Conservation (phyloP, 148 eudicot species). For the Vaccinium vitisidaea region DNA sequence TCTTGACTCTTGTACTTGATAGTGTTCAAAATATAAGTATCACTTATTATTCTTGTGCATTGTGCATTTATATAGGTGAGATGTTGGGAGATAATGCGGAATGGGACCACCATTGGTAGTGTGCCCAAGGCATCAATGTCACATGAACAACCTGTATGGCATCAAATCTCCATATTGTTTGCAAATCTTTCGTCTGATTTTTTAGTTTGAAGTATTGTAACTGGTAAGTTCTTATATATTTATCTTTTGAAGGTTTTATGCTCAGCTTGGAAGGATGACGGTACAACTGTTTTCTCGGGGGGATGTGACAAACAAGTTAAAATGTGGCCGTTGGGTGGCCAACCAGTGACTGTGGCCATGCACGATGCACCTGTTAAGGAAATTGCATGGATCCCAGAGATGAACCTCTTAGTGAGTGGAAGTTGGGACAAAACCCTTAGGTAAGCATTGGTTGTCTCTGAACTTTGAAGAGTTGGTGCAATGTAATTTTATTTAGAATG, state of each 20-base stretch:
- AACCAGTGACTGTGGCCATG: slow-evolving; percentile 79
- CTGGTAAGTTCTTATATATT: slow-evolving; percentile 7
- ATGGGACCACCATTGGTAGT: slow-evolving; percentile 52
- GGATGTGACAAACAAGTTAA: slow-evolving; percentile 97
- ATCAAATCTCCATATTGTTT: neutral
- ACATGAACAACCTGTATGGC: slow-evolving; percentile 84
- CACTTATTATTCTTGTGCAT: neutral
- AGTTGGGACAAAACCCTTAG: slow-evolving; percentile 94
- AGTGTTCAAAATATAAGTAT: neutral
- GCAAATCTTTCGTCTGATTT: neutral
- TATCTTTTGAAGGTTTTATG: slow-evolving; percentile 62
- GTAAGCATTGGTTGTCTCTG: slow-evolving; percentile 23
- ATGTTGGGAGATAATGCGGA: slow-evolving; percentile 80
- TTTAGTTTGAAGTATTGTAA: neutral
- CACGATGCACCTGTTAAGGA: slow-evolving; percentile 94
- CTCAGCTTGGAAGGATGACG: slow-evolving; percentile 97
- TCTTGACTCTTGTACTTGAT: neutral
- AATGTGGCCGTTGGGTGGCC: slow-evolving; percentile 93
- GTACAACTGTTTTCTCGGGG: slow-evolving; percentile 90
- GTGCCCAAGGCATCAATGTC: slow-evolving; percentile 71
- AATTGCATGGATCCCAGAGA: slow-evolving; percentile 95
- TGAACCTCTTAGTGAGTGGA: slow-evolving; percentile 74
- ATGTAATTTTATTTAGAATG: neutral
- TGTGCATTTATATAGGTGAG: slow-evolving; percentile 50
- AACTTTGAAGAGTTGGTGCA: neutral